Base-by-base conservation (phyloP, 208 protist species). In the Angomonas ambiguus region DNA sequence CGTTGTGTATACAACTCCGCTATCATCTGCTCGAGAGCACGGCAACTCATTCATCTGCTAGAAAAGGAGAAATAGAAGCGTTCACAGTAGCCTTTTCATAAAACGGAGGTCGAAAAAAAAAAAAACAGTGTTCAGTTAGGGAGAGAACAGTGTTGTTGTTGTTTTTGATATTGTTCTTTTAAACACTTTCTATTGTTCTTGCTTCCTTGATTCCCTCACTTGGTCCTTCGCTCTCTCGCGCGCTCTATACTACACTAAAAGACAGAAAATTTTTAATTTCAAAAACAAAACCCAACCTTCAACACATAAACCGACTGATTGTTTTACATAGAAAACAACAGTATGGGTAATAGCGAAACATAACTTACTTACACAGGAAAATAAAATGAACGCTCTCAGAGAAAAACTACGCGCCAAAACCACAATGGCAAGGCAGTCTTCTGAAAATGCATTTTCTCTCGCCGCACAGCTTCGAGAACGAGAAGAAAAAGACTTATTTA, bases 381-480 rank as follows among this genome's bases (percentile, higher is more conserved):
- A 4, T 5, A 53, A 4, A 20, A 53, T 53, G 45, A 53, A 53
- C 16, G 20, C 10, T 20, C 13, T 53, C 16, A 53, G 24, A 24
- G 45, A 53, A 53, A 53, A 27, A 27, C 13, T 53, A 53, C 45
- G 45, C 8, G 10, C 45, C 3, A 53, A 24, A 53, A 53, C 45
- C 4, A n/a, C 53, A 3, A 59, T 35, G 18, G 34, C 28, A 3
- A 59, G 34, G 24, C 90, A 87, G 64, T 92, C 85, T 13, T 69
- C 71, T 2, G 69, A 74, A 49, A 87, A 89, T 63, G 88, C 75
- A 0, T 60, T 76, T 16, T 66, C 67, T 10, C 74, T 94, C n/a
- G 89, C 82, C 45, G 49, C 63, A 0, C 77, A 85, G 57, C 73
- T 89, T 48, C 64, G 79, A 32, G 24, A 42, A 49, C 67, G 74